A percentile compares a stretch with the other conserved stretches of the same genome.
Conservation (phyloP, 208 protist species). For the Spongospora subterranea region DNA sequence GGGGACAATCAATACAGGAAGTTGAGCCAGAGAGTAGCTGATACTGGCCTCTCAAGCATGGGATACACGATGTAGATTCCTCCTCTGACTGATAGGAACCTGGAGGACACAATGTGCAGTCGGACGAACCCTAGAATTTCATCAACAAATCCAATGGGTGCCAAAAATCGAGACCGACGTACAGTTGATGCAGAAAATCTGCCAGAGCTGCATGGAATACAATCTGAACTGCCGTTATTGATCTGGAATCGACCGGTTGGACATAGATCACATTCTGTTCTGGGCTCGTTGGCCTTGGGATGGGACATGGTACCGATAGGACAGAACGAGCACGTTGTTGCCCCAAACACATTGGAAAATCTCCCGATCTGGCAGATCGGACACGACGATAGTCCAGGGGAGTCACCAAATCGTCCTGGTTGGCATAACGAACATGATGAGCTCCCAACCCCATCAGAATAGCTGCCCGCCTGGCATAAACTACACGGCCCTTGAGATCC, state of each 20-base stretch:
- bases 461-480: not conserved
- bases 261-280: not conserved
- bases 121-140: not conserved
- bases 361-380: not conserved
- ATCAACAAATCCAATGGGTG: not conserved
- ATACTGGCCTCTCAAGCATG: not conserved
- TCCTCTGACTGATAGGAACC: not conserved
- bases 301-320: not conserved
- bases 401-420: not conserved
- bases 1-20: not conserved
- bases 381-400: not conserved
- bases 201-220: not conserved
- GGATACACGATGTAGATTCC: not conserved
- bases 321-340: not conserved
- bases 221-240: not conserved
- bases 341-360: not conserved
- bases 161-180: not conserved
- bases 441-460: not conserved
- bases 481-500: not conserved
- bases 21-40: not conserved
- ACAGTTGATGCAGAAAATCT: not conserved
- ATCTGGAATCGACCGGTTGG: slow-evolving; percentile 2
- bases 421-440: not conserved
- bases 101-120: not conserved
- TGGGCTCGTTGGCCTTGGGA: not conserved